Evolutionary conservation across 2,329 filamentous ascomycete genomes (phyloP).

Genomic region (Thelonectria blattea): DNA sequence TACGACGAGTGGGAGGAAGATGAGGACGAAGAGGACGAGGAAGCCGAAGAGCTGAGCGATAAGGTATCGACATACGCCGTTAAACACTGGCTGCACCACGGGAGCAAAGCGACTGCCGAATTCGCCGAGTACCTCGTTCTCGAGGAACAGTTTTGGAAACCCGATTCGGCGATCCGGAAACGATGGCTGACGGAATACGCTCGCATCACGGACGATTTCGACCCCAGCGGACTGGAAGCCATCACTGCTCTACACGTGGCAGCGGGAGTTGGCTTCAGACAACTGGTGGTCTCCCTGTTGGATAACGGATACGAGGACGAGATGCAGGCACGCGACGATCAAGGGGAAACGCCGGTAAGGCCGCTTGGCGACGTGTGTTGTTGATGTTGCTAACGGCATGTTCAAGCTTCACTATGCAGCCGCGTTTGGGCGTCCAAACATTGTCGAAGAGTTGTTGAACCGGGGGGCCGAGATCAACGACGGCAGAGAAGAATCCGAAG

Average conservation of each 20-base stretch:
- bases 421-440: slow-evolving; percentile 13
- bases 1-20: slow-evolving; percentile 13
- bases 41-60: slow-evolving; percentile 37
- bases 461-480: slow-evolving; percentile 31
- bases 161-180: slow-evolving; percentile 43
- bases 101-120: slow-evolving; percentile 48
- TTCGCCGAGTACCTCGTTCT: slow-evolving; percentile 49
- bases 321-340: slow-evolving; percentile 40
- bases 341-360: slow-evolving; percentile 45
- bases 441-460: slow-evolving; percentile 25
- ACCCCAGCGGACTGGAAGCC: slow-evolving; percentile 37
- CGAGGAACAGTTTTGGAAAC: slow-evolving; percentile 48
- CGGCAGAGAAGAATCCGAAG: slow-evolving; percentile 38
- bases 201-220: slow-evolving; percentile 41
- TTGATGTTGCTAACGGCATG: slow-evolving; percentile 34
- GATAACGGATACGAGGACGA: slow-evolving; percentile 46
- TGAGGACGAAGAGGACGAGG: slow-evolving; percentile 34
- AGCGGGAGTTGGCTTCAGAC: slow-evolving; percentile 46
- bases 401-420: slow-evolving; percentile 26
- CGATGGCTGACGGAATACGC: slow-evolving; percentile 48
- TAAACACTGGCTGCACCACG: slow-evolving; percentile 50
- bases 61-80: slow-evolving; percentile 45
- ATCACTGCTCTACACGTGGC: slow-evolving; percentile 48
- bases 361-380: slow-evolving; percentile 36
- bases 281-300: slow-evolving; percentile 47